Conservation (phyloP, 257 asterid genomes). For the Salvia splendens region DNA sequence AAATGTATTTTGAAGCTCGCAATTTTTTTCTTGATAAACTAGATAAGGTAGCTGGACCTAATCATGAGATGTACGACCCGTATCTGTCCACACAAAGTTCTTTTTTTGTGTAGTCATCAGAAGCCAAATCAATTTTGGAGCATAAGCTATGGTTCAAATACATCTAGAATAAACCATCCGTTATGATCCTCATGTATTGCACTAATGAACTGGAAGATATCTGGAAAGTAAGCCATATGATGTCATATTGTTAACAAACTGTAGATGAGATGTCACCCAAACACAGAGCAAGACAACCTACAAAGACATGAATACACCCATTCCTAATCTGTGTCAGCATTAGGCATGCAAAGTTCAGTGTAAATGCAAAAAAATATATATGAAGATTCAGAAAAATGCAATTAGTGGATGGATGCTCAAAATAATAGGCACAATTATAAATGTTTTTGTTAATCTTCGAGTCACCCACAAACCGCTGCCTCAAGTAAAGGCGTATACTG, state of each 20-base stretch:
- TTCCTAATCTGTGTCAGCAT: slow-evolving; percentile 22
- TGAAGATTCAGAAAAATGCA: neutral
- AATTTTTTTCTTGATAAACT: slow-evolving; percentile 3
- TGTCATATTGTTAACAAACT: slow-evolving; percentile 9
- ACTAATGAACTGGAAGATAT: slow-evolving; percentile 20
- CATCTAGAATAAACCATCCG: slow-evolving; percentile 62
- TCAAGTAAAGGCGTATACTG: slow-evolving; percentile 12
- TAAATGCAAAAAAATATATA: neutral
- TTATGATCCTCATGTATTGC: slow-evolving; percentile 52
- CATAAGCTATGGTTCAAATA: slow-evolving; percentile 64
- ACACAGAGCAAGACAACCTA: slow-evolving; percentile 17
- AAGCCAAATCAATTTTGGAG: slow-evolving; percentile 87
- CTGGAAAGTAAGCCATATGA: slow-evolving; percentile 5
- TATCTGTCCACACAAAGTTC: slow-evolving; percentile 97
- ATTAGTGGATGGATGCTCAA: slow-evolving; percentile 17
- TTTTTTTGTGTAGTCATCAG: slow-evolving; percentile 92
- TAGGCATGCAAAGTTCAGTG: slow-evolving; percentile 11
- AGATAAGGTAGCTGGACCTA: slow-evolving; percentile 13
- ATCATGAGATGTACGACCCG: slow-evolving; percentile 65
- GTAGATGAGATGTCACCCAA: slow-evolving; percentile 21
- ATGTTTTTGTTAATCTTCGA: slow-evolving; percentile 4
- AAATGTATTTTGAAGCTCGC: slow-evolving; percentile 21
- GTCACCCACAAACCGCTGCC: slow-evolving; percentile 13
- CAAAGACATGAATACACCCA: slow-evolving; percentile 15
- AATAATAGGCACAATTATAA: neutral